These are phyloP conservation scores for Sapria himalayana DNA, from an alignment of 345 rosid species.

Conservation along the genomic window DNA sequence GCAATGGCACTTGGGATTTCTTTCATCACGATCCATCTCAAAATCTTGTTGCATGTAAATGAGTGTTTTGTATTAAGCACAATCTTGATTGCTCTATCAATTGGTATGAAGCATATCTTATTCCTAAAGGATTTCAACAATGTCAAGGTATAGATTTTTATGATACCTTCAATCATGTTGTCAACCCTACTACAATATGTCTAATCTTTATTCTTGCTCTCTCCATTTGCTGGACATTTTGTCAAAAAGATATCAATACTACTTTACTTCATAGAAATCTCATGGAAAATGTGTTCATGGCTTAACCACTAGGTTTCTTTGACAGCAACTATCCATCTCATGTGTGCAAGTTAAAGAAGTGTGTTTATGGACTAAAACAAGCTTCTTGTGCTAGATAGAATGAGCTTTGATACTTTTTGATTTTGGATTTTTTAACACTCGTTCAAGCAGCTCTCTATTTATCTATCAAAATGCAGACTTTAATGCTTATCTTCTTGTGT, in stretches of 20 bases:
- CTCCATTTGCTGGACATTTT: not conserved
- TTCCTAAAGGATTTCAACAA: not conserved
- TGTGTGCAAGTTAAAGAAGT: not conserved
- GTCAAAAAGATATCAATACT: not conserved
- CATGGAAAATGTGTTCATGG: not conserved
- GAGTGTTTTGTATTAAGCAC: too few species aligned
- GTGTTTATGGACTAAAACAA: not conserved
- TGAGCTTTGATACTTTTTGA: not conserved
- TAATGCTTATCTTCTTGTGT: not conserved
- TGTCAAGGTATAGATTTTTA: not conserved
- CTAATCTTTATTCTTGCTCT: not conserved
- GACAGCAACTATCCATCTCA: not conserved
- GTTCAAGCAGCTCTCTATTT: not conserved
- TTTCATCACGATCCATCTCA: too few species aligned
- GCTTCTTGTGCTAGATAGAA: not conserved
- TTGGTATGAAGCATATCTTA: too few species aligned
- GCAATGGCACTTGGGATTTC: too few species aligned
- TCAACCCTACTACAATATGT: not conserved
- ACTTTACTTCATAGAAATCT: not conserved
- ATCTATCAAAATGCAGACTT: not conserved
- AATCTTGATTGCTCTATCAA: too few species aligned
- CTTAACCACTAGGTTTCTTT: not conserved
- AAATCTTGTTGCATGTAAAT: too few species aligned
- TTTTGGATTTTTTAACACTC: not conserved
- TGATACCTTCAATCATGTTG: not conserved